These are phyloP conservation scores for Clitopilus passeckerianus DNA, from an alignment of 768 basidiomycete genomes.

Conservation along the genomic window DNA sequence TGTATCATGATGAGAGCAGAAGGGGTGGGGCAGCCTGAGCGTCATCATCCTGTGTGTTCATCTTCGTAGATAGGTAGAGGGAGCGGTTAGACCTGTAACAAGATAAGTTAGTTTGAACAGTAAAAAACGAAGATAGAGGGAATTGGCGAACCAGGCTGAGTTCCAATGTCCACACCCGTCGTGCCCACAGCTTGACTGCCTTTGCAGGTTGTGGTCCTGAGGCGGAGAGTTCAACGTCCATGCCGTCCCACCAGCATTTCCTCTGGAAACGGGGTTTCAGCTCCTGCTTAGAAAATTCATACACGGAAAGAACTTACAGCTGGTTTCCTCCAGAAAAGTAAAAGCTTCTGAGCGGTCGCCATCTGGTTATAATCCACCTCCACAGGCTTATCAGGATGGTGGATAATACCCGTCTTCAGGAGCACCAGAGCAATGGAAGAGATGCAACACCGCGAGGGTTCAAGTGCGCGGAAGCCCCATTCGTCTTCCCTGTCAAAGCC, in stretches of 20 bases:
- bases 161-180: conserved; percentile 97
- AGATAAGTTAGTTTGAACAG: not conserved
- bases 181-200: conserved; percentile 89
- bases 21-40: not conserved
- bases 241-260: conserved; percentile 99
- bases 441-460: conserved; percentile 95
- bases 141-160: conserved; percentile 70
- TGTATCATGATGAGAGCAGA: not conserved
- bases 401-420: conserved; percentile 93
- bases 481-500: conserved; percentile 97
- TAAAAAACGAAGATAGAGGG: not conserved
- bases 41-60: not conserved
- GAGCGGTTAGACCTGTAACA: conserved; percentile 15
- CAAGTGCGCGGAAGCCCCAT: conserved; percentile 96
- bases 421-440: conserved; percentile 97
- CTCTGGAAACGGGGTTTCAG: conserved; percentile 48
- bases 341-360: conserved; percentile 94
- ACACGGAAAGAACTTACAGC: conserved; percentile 61
- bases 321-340: conserved; percentile 98
- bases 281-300: not conserved
- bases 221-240: conserved; percentile 79
- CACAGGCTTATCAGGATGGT: conserved; percentile 67
- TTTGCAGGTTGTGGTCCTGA: conserved; percentile 44
- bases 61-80: not conserved
- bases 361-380: conserved; percentile 90